Percentiles rank a stretch among this genome's conserved stretches.
Conservation (phyloP, 768 basidiomycete species). For the Symmetrospora coprosmae region DNA sequence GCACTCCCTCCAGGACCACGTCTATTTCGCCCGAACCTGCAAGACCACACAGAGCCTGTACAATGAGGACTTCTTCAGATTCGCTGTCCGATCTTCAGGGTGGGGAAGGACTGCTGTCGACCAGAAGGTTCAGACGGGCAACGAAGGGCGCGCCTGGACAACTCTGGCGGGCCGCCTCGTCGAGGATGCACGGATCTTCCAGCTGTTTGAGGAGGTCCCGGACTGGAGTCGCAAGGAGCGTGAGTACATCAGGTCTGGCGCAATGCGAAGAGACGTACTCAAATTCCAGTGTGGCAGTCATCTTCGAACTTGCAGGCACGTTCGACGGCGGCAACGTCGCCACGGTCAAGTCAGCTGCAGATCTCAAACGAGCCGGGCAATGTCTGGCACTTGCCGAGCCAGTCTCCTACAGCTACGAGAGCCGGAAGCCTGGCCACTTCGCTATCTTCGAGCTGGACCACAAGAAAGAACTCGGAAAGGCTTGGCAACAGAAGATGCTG, state of each 20-base stretch:
- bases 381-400: too few relatives aligned
- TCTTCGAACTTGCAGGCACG: not conserved
- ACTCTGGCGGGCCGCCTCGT: too few relatives aligned
- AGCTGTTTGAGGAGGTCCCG: not conserved
- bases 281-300: not conserved
- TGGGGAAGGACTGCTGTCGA: too few relatives aligned
- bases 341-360: too few relatives aligned
- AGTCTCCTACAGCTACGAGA: too few relatives aligned
- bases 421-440: not conserved
- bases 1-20: not conserved
- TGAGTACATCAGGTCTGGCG: not conserved
- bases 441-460: not conserved
- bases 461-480: not conserved
- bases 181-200: too few relatives aligned
- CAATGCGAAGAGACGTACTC: not conserved
- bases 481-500: not conserved
- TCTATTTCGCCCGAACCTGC: not conserved
- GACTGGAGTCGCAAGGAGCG: not conserved
- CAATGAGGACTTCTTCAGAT: not conserved
- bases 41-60: constrained; percentile 22
- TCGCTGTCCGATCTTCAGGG: not conserved
- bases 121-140: too few relatives aligned
- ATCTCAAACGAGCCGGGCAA: too few relatives aligned
- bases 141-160: too few relatives aligned
- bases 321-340: not conserved